phyloP scores from a whole-genome alignment of 441 rosid genomes.

The Flueggea neowawraea region DNA sequence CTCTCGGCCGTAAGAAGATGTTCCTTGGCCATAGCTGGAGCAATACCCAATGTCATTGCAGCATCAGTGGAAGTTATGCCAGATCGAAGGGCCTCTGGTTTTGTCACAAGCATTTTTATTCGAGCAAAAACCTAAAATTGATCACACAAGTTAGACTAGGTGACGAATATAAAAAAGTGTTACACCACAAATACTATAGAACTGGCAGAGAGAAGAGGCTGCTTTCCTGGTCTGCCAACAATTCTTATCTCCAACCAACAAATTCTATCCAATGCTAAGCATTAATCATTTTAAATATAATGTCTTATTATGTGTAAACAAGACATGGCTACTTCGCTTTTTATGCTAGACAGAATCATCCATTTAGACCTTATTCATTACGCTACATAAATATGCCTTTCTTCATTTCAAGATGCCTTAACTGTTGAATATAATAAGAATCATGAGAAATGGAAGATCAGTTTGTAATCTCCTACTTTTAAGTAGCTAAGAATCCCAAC shows the following conservation, averaged over 20 bases:
- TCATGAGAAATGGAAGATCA: neutral
- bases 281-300: neutral
- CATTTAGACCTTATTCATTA: neutral
- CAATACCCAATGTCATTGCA: constrained; percentile 85
- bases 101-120: constrained; percentile 60
- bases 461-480: neutral
- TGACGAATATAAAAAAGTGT: neutral
- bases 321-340: neutral
- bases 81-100: constrained; percentile 54
- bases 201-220: too few species aligned
- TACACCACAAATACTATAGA: neutral
- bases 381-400: neutral
- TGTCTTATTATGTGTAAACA: neutral
- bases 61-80: constrained; percentile 93
- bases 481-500: neutral
- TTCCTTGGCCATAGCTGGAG: constrained; percentile 99
- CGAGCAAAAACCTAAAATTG: constrained; percentile 64
- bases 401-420: neutral
- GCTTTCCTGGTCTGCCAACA: too few species aligned
- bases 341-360: neutral
- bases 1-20: constrained; percentile 89
- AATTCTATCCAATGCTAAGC: neutral
- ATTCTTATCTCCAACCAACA: too few species aligned
- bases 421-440: neutral
- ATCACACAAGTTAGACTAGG: constrained; percentile 8